Percentiles rank a stretch among this genome's conserved stretches.
These are phyloP conservation scores for Persicaria tinctoria DNA, from an alignment of 148 eudicot species.

Conservation along the genomic window DNA sequence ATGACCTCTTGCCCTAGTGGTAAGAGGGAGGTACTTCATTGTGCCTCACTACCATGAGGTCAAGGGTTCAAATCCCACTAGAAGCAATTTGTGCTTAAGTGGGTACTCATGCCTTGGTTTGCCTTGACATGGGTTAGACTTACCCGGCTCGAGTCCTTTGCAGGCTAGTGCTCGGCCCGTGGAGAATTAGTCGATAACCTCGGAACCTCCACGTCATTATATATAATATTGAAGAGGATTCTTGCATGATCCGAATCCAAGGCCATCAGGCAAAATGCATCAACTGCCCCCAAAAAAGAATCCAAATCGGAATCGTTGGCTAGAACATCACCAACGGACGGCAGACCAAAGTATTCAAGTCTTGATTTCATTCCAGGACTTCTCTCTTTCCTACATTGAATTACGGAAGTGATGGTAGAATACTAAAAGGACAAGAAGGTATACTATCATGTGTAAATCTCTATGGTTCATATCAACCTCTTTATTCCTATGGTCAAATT, in stretches of 20 bases:
- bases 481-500: neutral
- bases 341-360: slow-evolving; percentile 71
- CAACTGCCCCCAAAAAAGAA: slow-evolving; percentile 69
- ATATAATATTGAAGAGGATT: too few relatives aligned
- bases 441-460: neutral
- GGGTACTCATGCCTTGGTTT: too few relatives aligned
- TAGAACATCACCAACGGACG: slow-evolving; percentile 32
- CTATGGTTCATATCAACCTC: neutral
- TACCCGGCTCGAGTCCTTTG: too few relatives aligned
- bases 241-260: slow-evolving; percentile 44
- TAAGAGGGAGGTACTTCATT: too few relatives aligned
- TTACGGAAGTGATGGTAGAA: neutral
- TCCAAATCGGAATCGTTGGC: slow-evolving; percentile 41
- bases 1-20: too few relatives aligned
- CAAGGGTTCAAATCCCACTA: too few relatives aligned
- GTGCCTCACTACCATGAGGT: too few relatives aligned
- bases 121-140: too few relatives aligned
- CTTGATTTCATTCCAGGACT: slow-evolving; percentile 67
- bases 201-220: too few relatives aligned
- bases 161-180: too few relatives aligned
- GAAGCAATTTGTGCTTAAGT: too few relatives aligned
- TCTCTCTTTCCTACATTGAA: slow-evolving; percentile 61
- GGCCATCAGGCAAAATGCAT: slow-evolving; percentile 62
- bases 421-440: neutral
- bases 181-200: too few relatives aligned